phyloP scores from a whole-genome alignment of 306 rosid species.

The Neltuma alba region DNA sequence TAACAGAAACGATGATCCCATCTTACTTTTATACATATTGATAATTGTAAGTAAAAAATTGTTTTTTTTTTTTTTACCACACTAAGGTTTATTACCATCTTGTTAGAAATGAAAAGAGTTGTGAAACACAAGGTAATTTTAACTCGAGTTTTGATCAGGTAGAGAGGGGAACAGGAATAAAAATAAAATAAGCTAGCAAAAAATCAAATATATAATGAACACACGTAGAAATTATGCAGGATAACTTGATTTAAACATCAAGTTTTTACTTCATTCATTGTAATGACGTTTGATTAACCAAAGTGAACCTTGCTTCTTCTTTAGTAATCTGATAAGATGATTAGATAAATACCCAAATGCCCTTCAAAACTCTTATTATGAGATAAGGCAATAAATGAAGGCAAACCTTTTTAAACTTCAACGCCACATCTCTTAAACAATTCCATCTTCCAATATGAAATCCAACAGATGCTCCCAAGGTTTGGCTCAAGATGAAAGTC shows the following conservation, averaged over 20 bases:
- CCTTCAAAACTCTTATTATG: constrained; percentile 11
- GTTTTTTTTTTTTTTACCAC: background rate
- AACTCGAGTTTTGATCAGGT: background rate
- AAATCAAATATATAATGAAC: constrained; percentile 4
- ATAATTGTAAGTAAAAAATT: background rate
- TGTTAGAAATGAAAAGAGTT: background rate
- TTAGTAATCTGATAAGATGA: background rate
- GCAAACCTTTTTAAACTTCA: constrained; percentile 83
- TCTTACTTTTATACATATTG: background rate
- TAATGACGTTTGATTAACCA: constrained; percentile 15
- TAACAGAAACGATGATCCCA: background rate
- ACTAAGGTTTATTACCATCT: background rate
- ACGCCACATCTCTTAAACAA: constrained; percentile 69
- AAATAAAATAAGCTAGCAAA: background rate
- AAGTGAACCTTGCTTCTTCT: constrained; percentile 19
- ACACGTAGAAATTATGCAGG: constrained; percentile 2
- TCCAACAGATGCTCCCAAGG: constrained; percentile 73
- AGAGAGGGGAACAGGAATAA: background rate
- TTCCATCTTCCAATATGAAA: constrained; percentile 86
- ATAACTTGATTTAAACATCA: background rate
- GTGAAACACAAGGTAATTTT: background rate
- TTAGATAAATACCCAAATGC: background rate
- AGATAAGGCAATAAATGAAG: constrained; percentile 34
- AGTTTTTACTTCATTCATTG: constrained; percentile 4
- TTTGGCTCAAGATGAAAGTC: constrained; percentile 77